phyloP scores from a whole-genome alignment of 106 monocot genomes.

The Chionographis japonica region DNA sequence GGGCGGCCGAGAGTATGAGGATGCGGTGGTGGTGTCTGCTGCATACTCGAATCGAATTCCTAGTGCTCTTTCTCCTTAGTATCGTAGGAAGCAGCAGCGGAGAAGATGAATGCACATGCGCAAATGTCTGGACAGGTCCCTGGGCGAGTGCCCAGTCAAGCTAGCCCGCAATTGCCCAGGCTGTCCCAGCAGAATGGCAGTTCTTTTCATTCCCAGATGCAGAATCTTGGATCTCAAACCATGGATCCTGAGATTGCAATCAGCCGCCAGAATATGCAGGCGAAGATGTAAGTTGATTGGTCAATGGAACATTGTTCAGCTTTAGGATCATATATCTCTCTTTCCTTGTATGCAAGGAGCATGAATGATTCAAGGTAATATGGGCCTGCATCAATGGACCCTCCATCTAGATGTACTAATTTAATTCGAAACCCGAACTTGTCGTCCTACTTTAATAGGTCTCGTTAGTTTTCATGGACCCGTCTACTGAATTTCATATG shows the following conservation, averaged over 20 bases:
- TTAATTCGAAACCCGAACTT: no score
- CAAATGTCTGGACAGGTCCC: slow-evolving; percentile 25
- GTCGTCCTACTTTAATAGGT: no score
- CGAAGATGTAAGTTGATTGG: slow-evolving; percentile 26
- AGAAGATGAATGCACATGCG: slow-evolving; percentile 35
- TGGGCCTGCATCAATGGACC: no score
- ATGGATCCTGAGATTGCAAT: slow-evolving; percentile 18
- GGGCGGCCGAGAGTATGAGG: no score
- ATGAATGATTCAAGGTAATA: no score
- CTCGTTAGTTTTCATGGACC: no score
- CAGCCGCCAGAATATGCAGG: slow-evolving; percentile 7
- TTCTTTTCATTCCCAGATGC: slow-evolving; percentile 17
- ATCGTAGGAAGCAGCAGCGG: neutral
- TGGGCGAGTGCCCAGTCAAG: slow-evolving; percentile 29
- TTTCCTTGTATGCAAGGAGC: neutral
- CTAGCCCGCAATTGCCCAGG: slow-evolving; percentile 17
- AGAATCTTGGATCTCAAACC: slow-evolving; percentile 2
- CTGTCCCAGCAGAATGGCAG: slow-evolving; percentile 23
- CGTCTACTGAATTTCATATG: no score
- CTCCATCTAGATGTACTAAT: no score
- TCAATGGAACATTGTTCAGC: neutral
- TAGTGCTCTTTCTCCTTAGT: no score
- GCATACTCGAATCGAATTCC: no score
- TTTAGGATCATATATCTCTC: neutral
- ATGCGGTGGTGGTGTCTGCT: no score